Base-by-base conservation (phyloP, 2,329 filamentous ascomycete species). In the Talaromyces sp. region DNA sequence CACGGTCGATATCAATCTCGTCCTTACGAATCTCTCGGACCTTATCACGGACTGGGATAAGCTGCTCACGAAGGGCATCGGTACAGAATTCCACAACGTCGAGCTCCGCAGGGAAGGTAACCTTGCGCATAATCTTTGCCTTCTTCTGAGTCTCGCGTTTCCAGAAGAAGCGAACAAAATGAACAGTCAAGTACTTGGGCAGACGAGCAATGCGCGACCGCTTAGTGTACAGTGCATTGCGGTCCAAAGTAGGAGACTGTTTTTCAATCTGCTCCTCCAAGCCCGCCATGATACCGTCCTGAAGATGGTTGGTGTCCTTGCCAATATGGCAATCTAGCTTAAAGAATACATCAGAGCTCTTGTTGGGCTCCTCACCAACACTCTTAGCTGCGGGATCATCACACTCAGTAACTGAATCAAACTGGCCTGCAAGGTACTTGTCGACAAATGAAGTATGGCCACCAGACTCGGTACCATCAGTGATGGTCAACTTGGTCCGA, bases 141-240 rank as follows among this genome's bases (percentile, higher is more conserved):
- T 99, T 99, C 80, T 97, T 97, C 74, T 95, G 88, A 3, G 90
- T 91, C 63, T 96, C 91, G 42, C 88, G 86, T 70, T 96, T 93
- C 94, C 94, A 99, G 79, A 93, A 97, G 78, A 99, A 99, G 60
- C 94, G 90, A 51, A 99, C 90, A 71, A 99, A 96, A 74, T 99
- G 94, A 3, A 99, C 90, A 0, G 94, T 94, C 40, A 99, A 82
- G 71, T 99, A 97, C 73, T 96, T 96, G 16, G 94, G 94, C 44
- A 97, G 80, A 17, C 93, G 87, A 10, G 92, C 85, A 64, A 99
- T 95, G 68, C 87, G 86, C n/a, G 91, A 94, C 3, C 83, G 89
- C 76, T 96, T 96, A 45, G 91, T 97, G 75, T 96, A 99, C 2
- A 84, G 75, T 8, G 90, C 88, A 68, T 96, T 86, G 40, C 90